Evolutionary conservation across 2,329 filamentous ascomycete species (phyloP), one percentile per base, ranked within the genome.

Genomic region (Colletotrichum tamarilloi): DNA sequence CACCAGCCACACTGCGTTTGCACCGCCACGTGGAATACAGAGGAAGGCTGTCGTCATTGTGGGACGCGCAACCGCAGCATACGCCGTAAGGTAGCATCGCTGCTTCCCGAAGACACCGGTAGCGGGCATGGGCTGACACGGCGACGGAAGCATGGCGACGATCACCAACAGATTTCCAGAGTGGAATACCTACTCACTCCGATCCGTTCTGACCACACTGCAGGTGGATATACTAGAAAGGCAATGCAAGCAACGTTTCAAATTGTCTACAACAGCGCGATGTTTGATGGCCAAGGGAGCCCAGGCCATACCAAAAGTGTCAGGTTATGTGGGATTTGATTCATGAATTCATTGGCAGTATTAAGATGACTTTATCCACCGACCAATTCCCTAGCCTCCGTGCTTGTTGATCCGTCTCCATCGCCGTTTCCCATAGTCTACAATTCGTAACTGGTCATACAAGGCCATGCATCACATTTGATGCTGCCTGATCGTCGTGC

Each of bases 1-100:
- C 52, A 49, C 56, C 56, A 73, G 71, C 71, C 71, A 73, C 71
- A 71, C 4, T n/a, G 7, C 9, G 22, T 19, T 30, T 38, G 71
- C 71, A 73, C 71, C 71, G 71, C 71, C 71, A 73, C 71, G 49
- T 73, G 56, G 71, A 73, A 73, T 14, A 32, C 35, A 24, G 60
- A 60, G 67, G 71, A 73, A 73, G 62, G 42, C 55, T 71, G 67
- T 73, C 71, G 71, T 73, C 71, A 73, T 73, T 70, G 67, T 66
- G 71, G 69, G 67, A 70, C 71, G 35, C 60, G 49, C 35, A 73
- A 62, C 22, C 28, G 46, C 67, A 65, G 55, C 60, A 66, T 64
- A 24, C 12, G 22, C 32, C 11, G 14, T 22, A 32, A n/a, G 28
- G 8, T 53, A 22, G 7, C 46, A 53, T 63, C 19, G 6, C 19